Percentiles rank a stretch among this genome's conserved stretches.
Evolutionary conservation across 1,284 basidiomycete genomes (phyloP).

Genomic region (Caloboletus firmus): DNA sequence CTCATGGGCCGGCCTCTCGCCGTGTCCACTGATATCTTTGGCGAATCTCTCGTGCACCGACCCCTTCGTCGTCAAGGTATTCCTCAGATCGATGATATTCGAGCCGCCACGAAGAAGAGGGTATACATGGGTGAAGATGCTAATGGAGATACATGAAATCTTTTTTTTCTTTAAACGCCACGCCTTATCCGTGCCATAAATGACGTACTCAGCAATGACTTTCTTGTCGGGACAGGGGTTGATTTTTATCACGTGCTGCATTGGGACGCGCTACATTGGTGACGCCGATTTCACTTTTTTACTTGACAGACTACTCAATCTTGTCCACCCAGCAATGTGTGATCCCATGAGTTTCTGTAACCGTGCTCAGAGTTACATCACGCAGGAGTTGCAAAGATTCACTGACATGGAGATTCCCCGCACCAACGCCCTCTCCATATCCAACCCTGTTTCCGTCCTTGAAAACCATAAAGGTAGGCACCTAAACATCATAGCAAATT

Average conservation of each 20-base stretch:
- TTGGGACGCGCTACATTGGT: neutral
- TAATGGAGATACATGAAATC: neutral
- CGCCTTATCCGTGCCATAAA: neutral
- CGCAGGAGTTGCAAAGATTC: slow-evolving; percentile 13
- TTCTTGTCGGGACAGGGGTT: slow-evolving; percentile 7
- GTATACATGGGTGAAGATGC: no score
- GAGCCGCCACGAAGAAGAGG: no score
- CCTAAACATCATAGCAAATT: neutral
- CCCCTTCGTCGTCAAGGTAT: neutral
- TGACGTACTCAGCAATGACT: neutral
- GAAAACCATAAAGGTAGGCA: slow-evolving; percentile 33
- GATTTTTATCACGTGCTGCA: slow-evolving; percentile 19
- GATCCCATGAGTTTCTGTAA: slow-evolving; percentile 28
- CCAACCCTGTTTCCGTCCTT: slow-evolving; percentile 32
- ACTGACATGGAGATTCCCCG: slow-evolving; percentile 28
- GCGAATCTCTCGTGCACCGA: neutral
- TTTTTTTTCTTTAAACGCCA: neutral
- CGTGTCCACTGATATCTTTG: neutral
- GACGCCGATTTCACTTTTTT: neutral
- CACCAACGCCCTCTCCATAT: slow-evolving; percentile 27
- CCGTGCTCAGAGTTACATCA: neutral
- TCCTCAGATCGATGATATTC: no score
- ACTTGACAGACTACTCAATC: neutral
- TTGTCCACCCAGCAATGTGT: slow-evolving; percentile 18
- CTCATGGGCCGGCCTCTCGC: neutral